phyloP scores from a whole-genome alignment of 495 filamentous ascomycete genomes.

The Daldinia loculata region DNA sequence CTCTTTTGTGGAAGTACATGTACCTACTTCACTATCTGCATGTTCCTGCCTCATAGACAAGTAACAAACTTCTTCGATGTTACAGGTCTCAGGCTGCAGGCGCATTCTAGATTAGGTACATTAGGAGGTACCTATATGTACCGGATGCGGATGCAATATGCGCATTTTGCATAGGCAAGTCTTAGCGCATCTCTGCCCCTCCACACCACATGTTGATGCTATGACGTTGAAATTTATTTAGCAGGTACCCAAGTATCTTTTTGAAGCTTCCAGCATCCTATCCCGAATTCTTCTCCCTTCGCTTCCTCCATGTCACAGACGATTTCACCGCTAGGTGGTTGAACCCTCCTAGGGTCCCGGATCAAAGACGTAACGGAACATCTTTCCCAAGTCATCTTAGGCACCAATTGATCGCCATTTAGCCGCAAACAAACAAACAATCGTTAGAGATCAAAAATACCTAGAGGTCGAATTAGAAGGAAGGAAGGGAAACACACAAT shows the following conservation, averaged over 20 bases:
- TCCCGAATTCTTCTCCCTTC: background rate
- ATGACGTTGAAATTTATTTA: background rate
- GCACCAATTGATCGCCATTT: background rate
- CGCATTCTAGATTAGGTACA: background rate
- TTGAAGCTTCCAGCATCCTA: background rate
- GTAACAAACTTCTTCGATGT: too few species aligned
- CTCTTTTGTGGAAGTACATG: too few species aligned
- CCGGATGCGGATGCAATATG: too few species aligned
- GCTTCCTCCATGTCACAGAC: background rate
- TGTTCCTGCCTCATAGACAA: background rate
- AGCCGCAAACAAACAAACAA: too few species aligned
- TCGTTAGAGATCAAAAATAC: too few species aligned
- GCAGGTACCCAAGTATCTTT: background rate
- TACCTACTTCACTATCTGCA: background rate
- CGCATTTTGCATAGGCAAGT: background rate
- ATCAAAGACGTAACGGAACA: too few species aligned
- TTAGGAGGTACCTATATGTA: too few species aligned
- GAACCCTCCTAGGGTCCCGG: too few species aligned
- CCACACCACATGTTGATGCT: background rate
- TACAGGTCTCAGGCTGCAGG: too few species aligned
- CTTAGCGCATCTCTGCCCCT: constrained; percentile 3
- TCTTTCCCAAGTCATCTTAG: too few species aligned
- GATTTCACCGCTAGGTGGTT: too few species aligned
- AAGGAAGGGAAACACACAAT: background rate
- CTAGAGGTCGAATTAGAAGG: background rate